Conservation (phyloP, 495 filamentous ascomycete genomes). For the Aspergillus indologenus region DNA sequence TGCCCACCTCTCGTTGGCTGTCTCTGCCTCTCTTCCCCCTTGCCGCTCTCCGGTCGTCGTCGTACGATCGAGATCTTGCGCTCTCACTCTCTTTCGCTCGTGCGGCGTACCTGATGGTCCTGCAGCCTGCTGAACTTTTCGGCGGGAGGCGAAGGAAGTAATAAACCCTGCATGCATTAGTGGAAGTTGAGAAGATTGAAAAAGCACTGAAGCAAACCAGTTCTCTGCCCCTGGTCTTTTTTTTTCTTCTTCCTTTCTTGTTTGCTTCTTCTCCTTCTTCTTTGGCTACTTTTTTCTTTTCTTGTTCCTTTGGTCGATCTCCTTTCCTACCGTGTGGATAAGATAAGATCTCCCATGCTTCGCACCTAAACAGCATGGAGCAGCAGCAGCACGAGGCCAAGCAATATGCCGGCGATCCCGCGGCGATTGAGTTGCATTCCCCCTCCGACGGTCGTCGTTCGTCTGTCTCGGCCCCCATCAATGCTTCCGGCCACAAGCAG, state of each 20-base stretch:
- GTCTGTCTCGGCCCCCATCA: slow-evolving; percentile 6
- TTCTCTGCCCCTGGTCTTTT: no score
- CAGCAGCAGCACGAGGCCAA: slow-evolving; percentile 2
- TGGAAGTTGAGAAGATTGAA: neutral
- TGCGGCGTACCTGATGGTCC: no score
- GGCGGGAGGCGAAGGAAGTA: neutral
- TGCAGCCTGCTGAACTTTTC: neutral
- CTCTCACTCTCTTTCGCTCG: neutral
- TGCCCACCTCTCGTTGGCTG: neutral
- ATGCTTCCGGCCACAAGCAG: slow-evolving; percentile 18
- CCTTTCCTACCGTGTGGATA: neutral
- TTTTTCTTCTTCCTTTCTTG: no score
- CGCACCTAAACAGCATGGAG: neutral
- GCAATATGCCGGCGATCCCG: slow-evolving; percentile 1
- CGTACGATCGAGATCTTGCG: neutral
- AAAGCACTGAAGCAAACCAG: neutral
- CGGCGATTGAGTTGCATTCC: neutral
- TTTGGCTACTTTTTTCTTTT: no score
- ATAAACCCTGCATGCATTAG: neutral
- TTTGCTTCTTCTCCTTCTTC: no score
- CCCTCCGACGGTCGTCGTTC: neutral
- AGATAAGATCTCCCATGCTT: neutral
- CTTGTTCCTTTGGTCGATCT: neutral
- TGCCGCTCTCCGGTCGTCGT: neutral
- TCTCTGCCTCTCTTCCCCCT: neutral